Conservation (phyloP, 2,329 filamentous ascomycete genomes). For the Fusarium dimerum region DNA sequence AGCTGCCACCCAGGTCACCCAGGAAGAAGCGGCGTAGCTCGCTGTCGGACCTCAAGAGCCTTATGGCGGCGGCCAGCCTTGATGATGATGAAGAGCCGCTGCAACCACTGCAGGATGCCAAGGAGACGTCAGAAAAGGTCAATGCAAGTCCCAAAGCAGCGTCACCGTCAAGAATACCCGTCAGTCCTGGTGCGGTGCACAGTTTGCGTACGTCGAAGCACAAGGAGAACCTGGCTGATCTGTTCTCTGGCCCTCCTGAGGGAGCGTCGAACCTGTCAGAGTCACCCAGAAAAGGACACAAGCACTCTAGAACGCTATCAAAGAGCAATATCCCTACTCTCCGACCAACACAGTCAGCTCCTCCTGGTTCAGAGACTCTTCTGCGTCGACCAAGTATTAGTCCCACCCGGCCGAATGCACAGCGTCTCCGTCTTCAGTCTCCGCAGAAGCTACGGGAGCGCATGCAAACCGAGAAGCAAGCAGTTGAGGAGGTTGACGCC, state of each 20-base stretch:
- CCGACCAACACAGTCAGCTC: slow-evolving; percentile 38
- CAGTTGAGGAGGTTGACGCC: slow-evolving; percentile 69
- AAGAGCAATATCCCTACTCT: slow-evolving; percentile 57
- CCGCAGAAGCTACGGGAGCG: slow-evolving; percentile 81
- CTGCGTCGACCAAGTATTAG: slow-evolving; percentile 24
- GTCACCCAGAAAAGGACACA: slow-evolving; percentile 30
- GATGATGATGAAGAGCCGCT: slow-evolving; percentile 37
- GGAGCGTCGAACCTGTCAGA: slow-evolving; percentile 15
- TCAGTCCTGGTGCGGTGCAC: slow-evolving; percentile 46
- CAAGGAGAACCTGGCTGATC: slow-evolving; percentile 43
- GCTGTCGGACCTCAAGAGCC: slow-evolving; percentile 76
- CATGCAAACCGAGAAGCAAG: slow-evolving; percentile 77
- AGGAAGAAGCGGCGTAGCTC: slow-evolving; percentile 88
- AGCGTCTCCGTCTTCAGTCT: slow-evolving; percentile 68
- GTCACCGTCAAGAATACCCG: slow-evolving; percentile 52
- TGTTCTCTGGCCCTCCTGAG: slow-evolving; percentile 21
- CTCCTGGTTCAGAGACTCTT: slow-evolving; percentile 27
- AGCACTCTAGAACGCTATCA: slow-evolving; percentile 53
- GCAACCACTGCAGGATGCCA: slow-evolving; percentile 54
- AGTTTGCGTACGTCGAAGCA: slow-evolving; percentile 45
- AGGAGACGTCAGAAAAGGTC: slow-evolving; percentile 57
- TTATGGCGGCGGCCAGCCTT: slow-evolving; percentile 64
- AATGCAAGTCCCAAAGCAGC: slow-evolving; percentile 49
- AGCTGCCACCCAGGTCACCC: slow-evolving; percentile 40
- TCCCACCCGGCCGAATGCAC: slow-evolving; percentile 35